Evolutionary conservation across 2,329 filamentous ascomycete genomes (phyloP), one percentile per base, ranked within the genome.

Genomic region (Chaetomiaceae sp.): DNA sequence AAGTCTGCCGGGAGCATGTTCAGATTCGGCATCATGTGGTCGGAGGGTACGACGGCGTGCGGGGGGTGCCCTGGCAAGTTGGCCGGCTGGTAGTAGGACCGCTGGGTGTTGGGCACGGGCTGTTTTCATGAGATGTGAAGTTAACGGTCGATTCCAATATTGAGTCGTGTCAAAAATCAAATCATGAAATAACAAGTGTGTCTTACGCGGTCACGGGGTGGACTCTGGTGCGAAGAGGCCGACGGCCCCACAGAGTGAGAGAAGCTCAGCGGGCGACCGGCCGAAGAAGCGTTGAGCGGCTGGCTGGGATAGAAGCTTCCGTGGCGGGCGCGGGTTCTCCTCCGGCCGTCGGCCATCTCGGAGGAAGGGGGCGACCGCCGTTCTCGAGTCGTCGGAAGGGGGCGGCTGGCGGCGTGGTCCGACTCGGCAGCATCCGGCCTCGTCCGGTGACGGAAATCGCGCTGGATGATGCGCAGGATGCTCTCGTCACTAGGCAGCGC

Each of bases 261-360:
- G 17, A 19, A 26, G 20, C 27, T 15, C 10, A 36, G 39, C 10
- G n/a, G 11, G 18, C 42, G 34, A 26, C 30, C 30, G 19, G 9
- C 32, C 18, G 24, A n/a, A n/a, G n/a, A n/a, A 9, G 17, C n/a
- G 48, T 24, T 45, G 12, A 37, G 19, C n/a, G 51, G 39, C 18
- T 47, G 27, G 24, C 42, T 45, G 29, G 38, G 40, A 12, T 54
- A 48, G 26, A 53, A 53, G 42, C 47, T 56, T 19, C 48, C 51
- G 20, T 57, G 56, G 3, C 60, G 55, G 6, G 55, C 36, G 9
- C 60, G 52, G 2, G 56, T 59, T 7, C 59, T 55, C 22, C 60
- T 55, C 14, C 55, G 50, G 24, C 32, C 44, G 12, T 62, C 57
- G 10, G 47, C 45, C 3, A 48, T 37, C 17, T 60, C 57, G 1